Evolutionary conservation across 129 eudicot species (phyloP).

Genomic region (Saussurea involucrata): DNA sequence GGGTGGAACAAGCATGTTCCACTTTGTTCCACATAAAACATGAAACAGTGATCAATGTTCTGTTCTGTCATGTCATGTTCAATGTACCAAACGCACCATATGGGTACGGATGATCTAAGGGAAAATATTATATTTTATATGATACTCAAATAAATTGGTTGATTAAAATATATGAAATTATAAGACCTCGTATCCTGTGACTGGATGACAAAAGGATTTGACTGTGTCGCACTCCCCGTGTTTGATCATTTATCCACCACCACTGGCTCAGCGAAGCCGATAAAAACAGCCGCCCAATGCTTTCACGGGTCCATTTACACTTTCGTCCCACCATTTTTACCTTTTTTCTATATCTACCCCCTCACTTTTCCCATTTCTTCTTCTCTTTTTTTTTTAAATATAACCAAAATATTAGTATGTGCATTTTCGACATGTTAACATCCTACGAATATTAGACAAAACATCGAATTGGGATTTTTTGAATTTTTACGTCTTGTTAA

Average conservation of each 20-base stretch:
- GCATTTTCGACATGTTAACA: not conserved
- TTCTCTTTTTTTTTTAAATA: not conserved
- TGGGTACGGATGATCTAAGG: too few species aligned
- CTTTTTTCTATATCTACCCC: not conserved
- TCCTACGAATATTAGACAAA: not conserved
- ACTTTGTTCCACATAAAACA: too few species aligned
- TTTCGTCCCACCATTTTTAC: not conserved
- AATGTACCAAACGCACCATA: too few species aligned
- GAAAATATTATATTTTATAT: not conserved
- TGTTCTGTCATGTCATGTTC: too few species aligned
- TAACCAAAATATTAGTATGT: not conserved
- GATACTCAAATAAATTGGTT: not conserved
- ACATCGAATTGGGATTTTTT: not conserved
- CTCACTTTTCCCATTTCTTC: not conserved
- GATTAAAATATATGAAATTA: not conserved
- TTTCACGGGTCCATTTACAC: conserved; percentile 29
- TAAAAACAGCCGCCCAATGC: conserved; percentile 36
- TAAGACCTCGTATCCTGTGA: not conserved
- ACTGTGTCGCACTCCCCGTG: conserved; percentile 24
- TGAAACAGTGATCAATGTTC: too few species aligned
- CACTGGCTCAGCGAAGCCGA: too few species aligned
- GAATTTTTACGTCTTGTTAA: not conserved
- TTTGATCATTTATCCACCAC: conserved; percentile 19
- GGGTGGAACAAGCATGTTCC: too few species aligned
- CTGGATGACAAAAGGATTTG: conserved; percentile 12